Evolutionary conservation across 2,329 filamentous ascomycete species (phyloP), one percentile per base, ranked within the genome.

Genomic region (Calonectria leucothoes): DNA sequence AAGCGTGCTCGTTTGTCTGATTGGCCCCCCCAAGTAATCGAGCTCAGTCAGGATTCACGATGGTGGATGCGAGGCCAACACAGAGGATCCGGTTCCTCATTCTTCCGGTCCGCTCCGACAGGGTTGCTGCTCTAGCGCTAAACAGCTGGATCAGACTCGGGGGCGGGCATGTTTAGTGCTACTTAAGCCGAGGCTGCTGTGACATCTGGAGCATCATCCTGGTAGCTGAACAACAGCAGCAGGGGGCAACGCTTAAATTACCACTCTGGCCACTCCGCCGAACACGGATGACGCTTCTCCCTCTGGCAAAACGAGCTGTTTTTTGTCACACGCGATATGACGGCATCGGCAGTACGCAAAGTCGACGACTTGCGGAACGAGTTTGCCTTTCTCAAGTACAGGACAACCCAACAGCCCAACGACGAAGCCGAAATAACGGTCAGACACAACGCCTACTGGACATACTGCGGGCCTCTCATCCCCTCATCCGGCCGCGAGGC

Each of bases 381-480:
- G 1, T 78, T 71, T 25, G 6, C 25, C 12, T 77, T 78, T 14
- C 57, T 78, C 4, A 74, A 27, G 17, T 78, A 71, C 23, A 23
- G 35, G 10, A 23, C n/a, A 5, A 6, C 23, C 20, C 25, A 66
- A 35, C 27, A 35, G 29, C 14, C 17, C 0, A 6, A 33, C 3
- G 12, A 25, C 1, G 39, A 68, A 15, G 31, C 55, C 10, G 2
- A 68, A 0, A 20, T 79, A n/a, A 12, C 45, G 3, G 72, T 85
- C 7, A 81, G 77, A 17, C 79, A 76, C 27, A 78, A 81, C 17
- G 81, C 84, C 11, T 87, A 85, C 68, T 87, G 86, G 86, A 87
- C 85, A 70, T 87, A 87, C 78, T 86, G 84, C 72, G 86, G 86
- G 0, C 85, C 86, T 20, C 79, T 87, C 8, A 78, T 87, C 69